Percentiles rank a stretch among this genome's conserved stretches.
Evolutionary conservation across 139 green algal species (phyloP).

Genomic region (Volvox reticuliferus): DNA sequence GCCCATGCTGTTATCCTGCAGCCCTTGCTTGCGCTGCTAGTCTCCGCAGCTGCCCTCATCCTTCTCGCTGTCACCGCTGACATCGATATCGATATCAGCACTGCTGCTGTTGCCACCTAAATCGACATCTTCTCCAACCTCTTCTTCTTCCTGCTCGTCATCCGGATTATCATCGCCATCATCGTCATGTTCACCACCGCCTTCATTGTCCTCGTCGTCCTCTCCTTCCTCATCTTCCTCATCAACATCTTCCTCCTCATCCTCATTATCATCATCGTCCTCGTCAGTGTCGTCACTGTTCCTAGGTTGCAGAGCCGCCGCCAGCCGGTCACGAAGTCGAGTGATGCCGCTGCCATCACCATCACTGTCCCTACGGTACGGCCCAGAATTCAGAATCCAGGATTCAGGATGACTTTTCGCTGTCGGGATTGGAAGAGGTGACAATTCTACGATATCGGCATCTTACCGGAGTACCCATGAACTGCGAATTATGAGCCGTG

Average conservation of each 20-base stretch:
- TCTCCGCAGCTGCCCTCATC: no score
- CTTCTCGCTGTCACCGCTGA: not conserved
- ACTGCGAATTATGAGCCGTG: not conserved
- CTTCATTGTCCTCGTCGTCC: not conserved
- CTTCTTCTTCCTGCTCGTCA: not conserved
- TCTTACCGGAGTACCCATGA: no score
- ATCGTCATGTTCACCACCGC: not conserved
- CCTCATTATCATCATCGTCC: not conserved
- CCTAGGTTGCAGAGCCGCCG: not conserved
- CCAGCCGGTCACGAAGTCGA: not conserved
- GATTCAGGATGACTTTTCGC: not conserved
- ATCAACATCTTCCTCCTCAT: not conserved
- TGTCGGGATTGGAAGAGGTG: not conserved
- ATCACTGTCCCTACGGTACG: not conserved
- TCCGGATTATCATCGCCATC: not conserved
- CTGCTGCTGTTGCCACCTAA: not conserved
- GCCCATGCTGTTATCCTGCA: no score
- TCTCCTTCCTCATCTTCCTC: not conserved
- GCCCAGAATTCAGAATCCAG: not conserved
- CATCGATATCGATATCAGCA: not conserved
- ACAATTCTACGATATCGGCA: no score
- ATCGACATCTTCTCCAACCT: not conserved
- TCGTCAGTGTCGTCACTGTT: not conserved
- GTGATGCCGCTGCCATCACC: not conserved
- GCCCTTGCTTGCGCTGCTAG: no score